These are phyloP conservation scores for Cenococcum geophilum DNA, from an alignment of 495 filamentous ascomycete genomes.

Conservation along the genomic window DNA sequence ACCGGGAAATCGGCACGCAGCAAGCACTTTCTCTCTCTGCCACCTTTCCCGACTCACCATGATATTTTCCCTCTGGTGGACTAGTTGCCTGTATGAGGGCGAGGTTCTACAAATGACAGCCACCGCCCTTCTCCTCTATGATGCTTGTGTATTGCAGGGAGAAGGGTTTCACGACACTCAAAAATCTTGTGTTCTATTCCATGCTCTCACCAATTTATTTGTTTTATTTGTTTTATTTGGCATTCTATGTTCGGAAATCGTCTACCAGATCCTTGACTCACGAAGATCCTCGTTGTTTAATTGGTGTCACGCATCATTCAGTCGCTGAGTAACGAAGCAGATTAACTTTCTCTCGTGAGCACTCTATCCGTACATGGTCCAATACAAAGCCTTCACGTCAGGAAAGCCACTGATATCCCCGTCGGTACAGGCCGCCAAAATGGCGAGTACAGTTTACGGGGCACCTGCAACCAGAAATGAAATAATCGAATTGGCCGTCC, in stretches of 20 bases:
- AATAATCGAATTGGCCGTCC: conserved; percentile 19
- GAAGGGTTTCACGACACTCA: too few species aligned
- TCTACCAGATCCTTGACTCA: too few species aligned
- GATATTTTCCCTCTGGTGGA: not conserved
- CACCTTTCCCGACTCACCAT: not conserved
- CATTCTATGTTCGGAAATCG: too few species aligned
- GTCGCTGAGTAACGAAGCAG: too few species aligned
- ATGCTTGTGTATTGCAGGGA: not conserved
- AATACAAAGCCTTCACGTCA: not conserved
- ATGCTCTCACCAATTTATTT: too few species aligned
- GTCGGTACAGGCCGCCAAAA: not conserved
- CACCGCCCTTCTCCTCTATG: not conserved
- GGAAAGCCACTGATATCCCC: not conserved
- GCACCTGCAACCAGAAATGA: conserved; percentile 20
- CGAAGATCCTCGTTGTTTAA: too few species aligned
- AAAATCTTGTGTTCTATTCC: too few species aligned
- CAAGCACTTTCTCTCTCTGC: not conserved
- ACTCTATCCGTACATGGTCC: too few species aligned
- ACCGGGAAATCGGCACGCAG: conserved; percentile 1
- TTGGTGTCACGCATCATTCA: too few species aligned
- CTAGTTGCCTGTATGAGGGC: not conserved
- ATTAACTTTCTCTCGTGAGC: too few species aligned
- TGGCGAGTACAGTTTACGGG: conserved; percentile 8
- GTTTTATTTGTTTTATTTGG: too few species aligned
- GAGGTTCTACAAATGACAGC: not conserved